Evolutionary conservation across 208 protist species (phyloP), one percentile per base, ranked within the genome.

Genomic region (Blechomonas ayalai): DNA sequence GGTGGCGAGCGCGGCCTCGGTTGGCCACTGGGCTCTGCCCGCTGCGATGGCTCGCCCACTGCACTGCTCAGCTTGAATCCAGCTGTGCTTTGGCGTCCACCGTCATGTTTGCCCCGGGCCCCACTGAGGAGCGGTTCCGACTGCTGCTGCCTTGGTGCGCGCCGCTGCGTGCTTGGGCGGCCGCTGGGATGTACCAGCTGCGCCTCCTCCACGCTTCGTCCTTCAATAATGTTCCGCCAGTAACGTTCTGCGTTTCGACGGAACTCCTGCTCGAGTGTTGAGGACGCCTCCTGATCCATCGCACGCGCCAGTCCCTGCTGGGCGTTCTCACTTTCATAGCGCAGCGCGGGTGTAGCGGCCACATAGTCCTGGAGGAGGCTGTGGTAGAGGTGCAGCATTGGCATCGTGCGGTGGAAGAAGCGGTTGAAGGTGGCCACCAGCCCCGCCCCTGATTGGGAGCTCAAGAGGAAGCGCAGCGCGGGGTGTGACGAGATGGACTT

Each of bases 231-330:
- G 35, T 74, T 76, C 23, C 78, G 73, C 81, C 84, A 92, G 67
- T 92, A 90, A 33, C 84, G 73, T 51, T 92, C 80, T 41, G 80
- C 73, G 52, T 92, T 92, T 25, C 77, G 69, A 25, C 80, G 70
- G 57, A 92, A 92, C 29, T 92, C 80, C 45, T 52, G 49, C 55
- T 92, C 84, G 20, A 90, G 73, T n/a, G 59, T 59, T 8, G 67
- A 52, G 23, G 67, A 72, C 28, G 60, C 60, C 51, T 92, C 84
- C 27, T 26, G 66, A 6, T 90, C 71, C 23, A 88, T 45, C 10
- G 70, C 52, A 3, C 69, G 67, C 1, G 60, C 36, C 10, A 92
- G 64, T 1, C 59, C 66, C 9, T 34, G 23, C 43, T 75, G 68
- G 42, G 48, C 70, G 34, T 65, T 54, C 40, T 81, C 64, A 18